Evolutionary conservation across 179 eudicot species (phyloP).

Genomic region (Spergularia azorica): DNA sequence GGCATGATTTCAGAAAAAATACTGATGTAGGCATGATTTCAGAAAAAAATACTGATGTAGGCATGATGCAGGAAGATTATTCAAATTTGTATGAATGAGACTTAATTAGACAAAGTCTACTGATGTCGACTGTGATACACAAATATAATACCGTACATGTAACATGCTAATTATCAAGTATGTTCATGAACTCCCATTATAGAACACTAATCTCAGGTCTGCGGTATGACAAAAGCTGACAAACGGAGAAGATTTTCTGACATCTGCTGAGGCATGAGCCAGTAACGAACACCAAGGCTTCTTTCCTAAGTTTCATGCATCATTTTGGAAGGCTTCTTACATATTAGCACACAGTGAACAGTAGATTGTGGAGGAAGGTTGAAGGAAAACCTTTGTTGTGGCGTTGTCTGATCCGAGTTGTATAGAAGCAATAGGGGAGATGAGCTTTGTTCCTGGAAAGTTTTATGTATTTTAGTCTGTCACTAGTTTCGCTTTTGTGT

Average conservation of each 20-base stretch:
- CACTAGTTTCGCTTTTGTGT: too few relatives aligned
- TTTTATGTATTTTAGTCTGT: too few relatives aligned
- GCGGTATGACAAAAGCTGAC: not conserved
- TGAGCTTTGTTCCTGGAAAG: too few relatives aligned
- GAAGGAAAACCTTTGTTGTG: too few relatives aligned
- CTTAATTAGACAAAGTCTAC: not conserved
- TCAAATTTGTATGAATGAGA: too few relatives aligned
- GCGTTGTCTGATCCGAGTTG: too few relatives aligned
- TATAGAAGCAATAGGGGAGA: too few relatives aligned
- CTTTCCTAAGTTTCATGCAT: not conserved
- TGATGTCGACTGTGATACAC: not conserved
- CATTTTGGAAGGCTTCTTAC: not conserved
- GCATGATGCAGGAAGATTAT: not conserved
- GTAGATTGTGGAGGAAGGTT: not conserved
- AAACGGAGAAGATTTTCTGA: not conserved
- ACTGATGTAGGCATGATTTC: not conserved
- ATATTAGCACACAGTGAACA: too few relatives aligned
- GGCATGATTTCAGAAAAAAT: not conserved
- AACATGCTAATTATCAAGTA: not conserved
- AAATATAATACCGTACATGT: too few relatives aligned
- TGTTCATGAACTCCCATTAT: not conserved
- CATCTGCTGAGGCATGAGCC: not conserved
- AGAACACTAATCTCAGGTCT: not conserved
- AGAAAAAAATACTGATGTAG: not conserved
- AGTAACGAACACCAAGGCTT: not conserved